Percentiles rank a stretch among this genome's conserved stretches.
Conservation (phyloP, 306 rosid genomes). For the Albizia julibrissin region DNA sequence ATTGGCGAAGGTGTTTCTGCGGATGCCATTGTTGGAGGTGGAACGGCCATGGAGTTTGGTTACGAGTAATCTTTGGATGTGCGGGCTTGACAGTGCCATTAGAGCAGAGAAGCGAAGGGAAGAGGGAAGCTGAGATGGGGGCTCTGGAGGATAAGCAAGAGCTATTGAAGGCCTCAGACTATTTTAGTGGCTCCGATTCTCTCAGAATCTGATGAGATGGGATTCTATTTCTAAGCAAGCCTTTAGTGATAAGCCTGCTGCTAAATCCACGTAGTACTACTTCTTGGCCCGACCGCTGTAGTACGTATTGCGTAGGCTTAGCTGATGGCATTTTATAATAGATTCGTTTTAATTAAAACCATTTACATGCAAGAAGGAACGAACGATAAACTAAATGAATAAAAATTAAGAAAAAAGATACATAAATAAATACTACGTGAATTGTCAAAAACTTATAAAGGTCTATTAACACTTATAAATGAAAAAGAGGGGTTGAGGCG, state of each 20-base stretch:
- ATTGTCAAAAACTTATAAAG: too few relatives aligned
- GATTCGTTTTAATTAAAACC: too few relatives aligned
- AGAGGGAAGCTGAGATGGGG: slow-evolving; percentile 4
- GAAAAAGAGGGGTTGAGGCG: too few relatives aligned
- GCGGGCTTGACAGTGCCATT: slow-evolving; percentile 87
- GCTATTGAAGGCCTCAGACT: slow-evolving; percentile 72
- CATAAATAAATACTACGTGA: too few relatives aligned
- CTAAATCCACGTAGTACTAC: background rate
- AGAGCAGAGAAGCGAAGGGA: slow-evolving; percentile 1
- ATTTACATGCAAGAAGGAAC: too few relatives aligned
- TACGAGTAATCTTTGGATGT: slow-evolving; percentile 60
- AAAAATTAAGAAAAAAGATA: too few relatives aligned
- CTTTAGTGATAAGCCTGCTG: background rate
- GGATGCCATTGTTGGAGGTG: slow-evolving; percentile 29
- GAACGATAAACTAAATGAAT: too few relatives aligned
- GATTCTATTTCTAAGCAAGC: slow-evolving; percentile 16
- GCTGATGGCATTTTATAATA: background rate
- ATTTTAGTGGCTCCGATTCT: slow-evolving; percentile 70
- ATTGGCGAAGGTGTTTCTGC: slow-evolving; percentile 32
- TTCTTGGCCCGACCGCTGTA: background rate
- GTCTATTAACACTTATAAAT: too few relatives aligned
- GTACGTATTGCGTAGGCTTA: background rate
- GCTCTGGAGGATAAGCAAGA: slow-evolving; percentile 62
- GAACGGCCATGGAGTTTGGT: slow-evolving; percentile 45
- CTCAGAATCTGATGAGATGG: background rate